A percentile compares a stretch with the other conserved stretches of the same genome.
phyloP scores from a whole-genome alignment of 768 basidiomycete species.

The Kwoniella heveanensis region DNA sequence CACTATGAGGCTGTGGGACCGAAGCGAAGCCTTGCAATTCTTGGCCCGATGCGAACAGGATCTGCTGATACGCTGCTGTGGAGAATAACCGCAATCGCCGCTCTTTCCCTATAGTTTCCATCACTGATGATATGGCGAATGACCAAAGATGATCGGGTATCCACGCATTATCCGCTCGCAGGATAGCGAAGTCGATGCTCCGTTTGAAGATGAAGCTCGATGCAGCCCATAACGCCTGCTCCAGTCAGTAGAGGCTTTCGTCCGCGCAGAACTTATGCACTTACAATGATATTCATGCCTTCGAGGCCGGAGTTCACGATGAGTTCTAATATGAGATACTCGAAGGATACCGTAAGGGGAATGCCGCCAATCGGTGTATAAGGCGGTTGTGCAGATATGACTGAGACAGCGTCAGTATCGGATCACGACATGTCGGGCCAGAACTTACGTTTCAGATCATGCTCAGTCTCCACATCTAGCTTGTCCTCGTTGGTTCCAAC shows the following conservation, averaged over 20 bases:
- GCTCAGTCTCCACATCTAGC: constrained; percentile 4
- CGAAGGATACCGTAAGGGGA: constrained; percentile 22
- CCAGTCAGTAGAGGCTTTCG: too few relatives aligned
- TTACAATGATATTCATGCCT: constrained; percentile 30
- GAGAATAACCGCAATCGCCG: constrained; percentile 84
- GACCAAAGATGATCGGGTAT: constrained; percentile 75
- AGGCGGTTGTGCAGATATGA: constrained; percentile 12
- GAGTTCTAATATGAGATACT: constrained; percentile 26
- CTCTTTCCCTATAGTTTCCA: constrained; percentile 83
- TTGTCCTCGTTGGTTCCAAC: not conserved
- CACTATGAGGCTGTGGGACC: constrained; percentile 19
- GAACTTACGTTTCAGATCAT: constrained; percentile 18
- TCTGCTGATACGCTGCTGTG: constrained; percentile 65
- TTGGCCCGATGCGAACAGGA: constrained; percentile 69
- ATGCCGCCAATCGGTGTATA: constrained; percentile 22
- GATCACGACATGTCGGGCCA: not conserved
- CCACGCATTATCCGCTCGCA: constrained; percentile 43
- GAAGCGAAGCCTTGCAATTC: constrained; percentile 22
- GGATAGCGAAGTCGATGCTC: constrained; percentile 35
- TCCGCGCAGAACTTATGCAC: too few relatives aligned
- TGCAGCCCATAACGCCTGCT: constrained; percentile 31
- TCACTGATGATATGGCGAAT: constrained; percentile 68
- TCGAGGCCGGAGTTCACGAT: constrained; percentile 21
- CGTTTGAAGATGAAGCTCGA: constrained; percentile 29
- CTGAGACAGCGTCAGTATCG: not conserved